A percentile compares a stretch with the other conserved stretches of the same genome.
phyloP scores from a whole-genome alignment of 805 yeast species.

The Hemisphaericaspora nanyangensis region DNA sequence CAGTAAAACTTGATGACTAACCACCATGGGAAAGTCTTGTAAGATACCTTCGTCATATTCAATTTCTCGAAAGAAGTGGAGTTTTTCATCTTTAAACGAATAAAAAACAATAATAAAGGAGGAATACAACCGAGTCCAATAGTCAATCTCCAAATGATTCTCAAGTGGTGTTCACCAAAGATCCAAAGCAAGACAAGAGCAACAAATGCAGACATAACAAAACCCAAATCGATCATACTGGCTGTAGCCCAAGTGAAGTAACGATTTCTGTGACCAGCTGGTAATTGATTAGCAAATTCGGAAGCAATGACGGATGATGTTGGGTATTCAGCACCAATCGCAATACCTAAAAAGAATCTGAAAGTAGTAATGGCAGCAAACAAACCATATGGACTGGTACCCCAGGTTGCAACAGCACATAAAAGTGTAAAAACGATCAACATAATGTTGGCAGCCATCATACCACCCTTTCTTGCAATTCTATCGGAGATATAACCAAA shows the following conservation, averaged over 20 bases:
- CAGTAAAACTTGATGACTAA: conserved; percentile 75
- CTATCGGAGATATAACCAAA: conserved; percentile 83
- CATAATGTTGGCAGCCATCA: conserved; percentile 72
- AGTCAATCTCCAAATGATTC: conserved; percentile 87
- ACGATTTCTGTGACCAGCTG: conserved; percentile 79
- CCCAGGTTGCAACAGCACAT: conserved; percentile 81
- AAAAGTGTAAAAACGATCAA: conserved; percentile 74
- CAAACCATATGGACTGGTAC: conserved; percentile 69
- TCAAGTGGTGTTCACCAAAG: conserved; percentile 63
- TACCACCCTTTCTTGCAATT: conserved; percentile 75
- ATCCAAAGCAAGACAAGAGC: conserved; percentile 86
- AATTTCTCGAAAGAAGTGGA: conserved; percentile 66
- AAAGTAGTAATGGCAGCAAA: conserved; percentile 80
- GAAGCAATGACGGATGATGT: conserved; percentile 92
- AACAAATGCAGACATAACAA: conserved; percentile 77
- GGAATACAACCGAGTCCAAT: conserved; percentile 87
- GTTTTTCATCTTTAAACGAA: conserved; percentile 75
- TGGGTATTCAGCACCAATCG: conserved; percentile 94
- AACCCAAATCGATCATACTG: conserved; percentile 82
- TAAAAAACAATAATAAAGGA: conserved; percentile 69
- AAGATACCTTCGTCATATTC: conserved; percentile 56
- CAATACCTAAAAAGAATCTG: conserved; percentile 84
- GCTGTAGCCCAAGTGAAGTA: conserved; percentile 88
- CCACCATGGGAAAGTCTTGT: conserved; percentile 51
- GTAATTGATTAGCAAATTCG: conserved; percentile 76